Percentiles rank a stretch among this genome's conserved stretches.
These are phyloP conservation scores for Fraxinus paxiana DNA, from an alignment of 305 asterid genomes.

Conservation along the genomic window DNA sequence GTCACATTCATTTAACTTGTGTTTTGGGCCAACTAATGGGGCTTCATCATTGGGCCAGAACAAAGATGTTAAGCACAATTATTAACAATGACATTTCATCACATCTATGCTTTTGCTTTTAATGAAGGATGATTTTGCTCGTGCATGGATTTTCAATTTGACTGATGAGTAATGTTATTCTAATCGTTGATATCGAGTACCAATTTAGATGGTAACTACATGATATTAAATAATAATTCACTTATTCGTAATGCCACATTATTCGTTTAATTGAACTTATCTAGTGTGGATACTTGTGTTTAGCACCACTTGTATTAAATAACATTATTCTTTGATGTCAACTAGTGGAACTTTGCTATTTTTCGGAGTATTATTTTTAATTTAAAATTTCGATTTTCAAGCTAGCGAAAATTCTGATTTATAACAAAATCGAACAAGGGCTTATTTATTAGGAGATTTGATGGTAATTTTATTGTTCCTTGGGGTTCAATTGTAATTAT, in stretches of 20 bases:
- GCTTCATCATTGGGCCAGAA: too few relatives aligned
- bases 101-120: neutral
- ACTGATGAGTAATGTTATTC: neutral
- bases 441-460: neutral
- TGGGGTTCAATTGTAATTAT: neutral
- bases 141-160: neutral
- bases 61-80: too few relatives aligned
- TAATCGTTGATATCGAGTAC: neutral
- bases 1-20: too few relatives aligned
- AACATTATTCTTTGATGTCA: neutral
- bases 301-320: neutral
- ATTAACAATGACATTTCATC: neutral
- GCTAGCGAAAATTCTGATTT: neutral
- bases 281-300: neutral
- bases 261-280: neutral
- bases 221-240: neutral
- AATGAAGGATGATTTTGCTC: neutral
- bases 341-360: neutral
- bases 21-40: too few relatives aligned
- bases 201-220: neutral
- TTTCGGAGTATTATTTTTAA: neutral
- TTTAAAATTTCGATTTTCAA: neutral
- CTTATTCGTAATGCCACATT: neutral
- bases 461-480: neutral
- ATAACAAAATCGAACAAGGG: neutral